A percentile compares a stretch with the other conserved stretches of the same genome.
Evolutionary conservation across 2,329 filamentous ascomycete genomes (phyloP).

Genomic region (Leptographium lundbergii): DNA sequence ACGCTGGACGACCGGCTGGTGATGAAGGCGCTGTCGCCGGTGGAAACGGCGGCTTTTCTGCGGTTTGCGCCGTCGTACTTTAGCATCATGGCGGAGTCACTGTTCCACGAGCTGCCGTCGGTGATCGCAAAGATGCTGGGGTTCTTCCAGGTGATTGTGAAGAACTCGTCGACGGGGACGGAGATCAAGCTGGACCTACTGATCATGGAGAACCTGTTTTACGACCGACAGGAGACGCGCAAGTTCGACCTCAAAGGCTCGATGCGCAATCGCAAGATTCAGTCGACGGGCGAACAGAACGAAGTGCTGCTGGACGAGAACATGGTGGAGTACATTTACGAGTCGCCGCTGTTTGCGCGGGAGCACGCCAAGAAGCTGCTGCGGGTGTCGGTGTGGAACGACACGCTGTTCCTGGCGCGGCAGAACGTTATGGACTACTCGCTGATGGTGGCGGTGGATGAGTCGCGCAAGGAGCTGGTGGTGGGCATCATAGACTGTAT

Average conservation of each 20-base stretch:
- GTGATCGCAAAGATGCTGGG: slow-evolving; percentile 99
- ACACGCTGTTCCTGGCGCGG: slow-evolving; percentile 84
- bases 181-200: slow-evolving; percentile 92
- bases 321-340: slow-evolving; percentile 98
- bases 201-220: slow-evolving; percentile 96
- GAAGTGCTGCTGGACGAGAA: slow-evolving; percentile 97
- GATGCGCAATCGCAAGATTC: slow-evolving; percentile 96
- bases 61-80: slow-evolving; percentile 96
- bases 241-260: slow-evolving; percentile 95
- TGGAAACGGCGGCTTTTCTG: slow-evolving; percentile 89
- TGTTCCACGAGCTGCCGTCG: slow-evolving; percentile 89
- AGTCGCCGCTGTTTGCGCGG: slow-evolving; percentile 85
- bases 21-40: slow-evolving; percentile 77
- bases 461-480: slow-evolving; percentile 76
- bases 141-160: slow-evolving; percentile 95
- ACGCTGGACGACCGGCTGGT: slow-evolving; percentile 91
- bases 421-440: slow-evolving; percentile 99
- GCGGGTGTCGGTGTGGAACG: slow-evolving; percentile 88
- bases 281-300: slow-evolving; percentile 88
- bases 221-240: slow-evolving; percentile 78
- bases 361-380: slow-evolving; percentile 95
- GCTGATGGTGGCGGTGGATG: slow-evolving; percentile 95
- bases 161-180: slow-evolving; percentile 79
- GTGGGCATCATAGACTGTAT: slow-evolving; percentile 99
- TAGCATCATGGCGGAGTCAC: slow-evolving; percentile 86